Evolutionary conservation across 768 basidiomycete genomes (phyloP).

Genomic region (Cyclocybe cylindracea): DNA sequence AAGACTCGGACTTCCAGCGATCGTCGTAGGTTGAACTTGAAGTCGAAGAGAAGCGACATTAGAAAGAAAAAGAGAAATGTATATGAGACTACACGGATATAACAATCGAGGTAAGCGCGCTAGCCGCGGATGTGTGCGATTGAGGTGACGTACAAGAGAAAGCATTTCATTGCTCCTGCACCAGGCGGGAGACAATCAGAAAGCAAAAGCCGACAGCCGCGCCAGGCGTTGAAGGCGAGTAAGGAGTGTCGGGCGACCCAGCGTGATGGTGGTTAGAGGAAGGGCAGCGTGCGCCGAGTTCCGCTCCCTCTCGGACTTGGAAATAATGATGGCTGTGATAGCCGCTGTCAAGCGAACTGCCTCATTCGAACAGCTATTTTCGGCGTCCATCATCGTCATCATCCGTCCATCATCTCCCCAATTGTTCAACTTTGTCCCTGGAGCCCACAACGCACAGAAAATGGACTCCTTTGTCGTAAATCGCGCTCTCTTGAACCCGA

Average conservation of each 20-base stretch:
- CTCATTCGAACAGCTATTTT: background rate
- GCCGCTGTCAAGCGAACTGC: too few species aligned
- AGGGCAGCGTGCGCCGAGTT: too few species aligned
- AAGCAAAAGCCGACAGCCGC: slow-evolving; percentile 15
- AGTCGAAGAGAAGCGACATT: slow-evolving; percentile 9
- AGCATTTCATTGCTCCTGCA: slow-evolving; percentile 18
- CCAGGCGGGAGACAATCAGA: slow-evolving; percentile 18
- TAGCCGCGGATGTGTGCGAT: too few species aligned
- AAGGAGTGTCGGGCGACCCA: slow-evolving; percentile 14
- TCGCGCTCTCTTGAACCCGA: slow-evolving; percentile 68
- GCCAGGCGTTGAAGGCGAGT: slow-evolving; percentile 19
- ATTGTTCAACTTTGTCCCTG: too few species aligned
- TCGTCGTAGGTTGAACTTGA: slow-evolving; percentile 7
- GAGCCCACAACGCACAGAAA: background rate
- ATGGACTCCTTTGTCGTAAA: slow-evolving; percentile 44
- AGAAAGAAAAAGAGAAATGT: slow-evolving; percentile 6
- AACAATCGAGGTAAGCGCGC: too few species aligned
- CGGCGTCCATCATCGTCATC: background rate
- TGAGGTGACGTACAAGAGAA: slow-evolving; percentile 8
- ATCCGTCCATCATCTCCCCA: background rate
- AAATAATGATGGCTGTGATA: too few species aligned
- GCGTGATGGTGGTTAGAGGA: background rate
- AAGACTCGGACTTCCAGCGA: slow-evolving; percentile 8
- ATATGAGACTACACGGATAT: background rate
- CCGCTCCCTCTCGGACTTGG: too few species aligned